A percentile compares a stretch with the other conserved stretches of the same genome.
phyloP scores from a whole-genome alignment of 164 flowering plant genomes.

The Vitis cinerea region DNA sequence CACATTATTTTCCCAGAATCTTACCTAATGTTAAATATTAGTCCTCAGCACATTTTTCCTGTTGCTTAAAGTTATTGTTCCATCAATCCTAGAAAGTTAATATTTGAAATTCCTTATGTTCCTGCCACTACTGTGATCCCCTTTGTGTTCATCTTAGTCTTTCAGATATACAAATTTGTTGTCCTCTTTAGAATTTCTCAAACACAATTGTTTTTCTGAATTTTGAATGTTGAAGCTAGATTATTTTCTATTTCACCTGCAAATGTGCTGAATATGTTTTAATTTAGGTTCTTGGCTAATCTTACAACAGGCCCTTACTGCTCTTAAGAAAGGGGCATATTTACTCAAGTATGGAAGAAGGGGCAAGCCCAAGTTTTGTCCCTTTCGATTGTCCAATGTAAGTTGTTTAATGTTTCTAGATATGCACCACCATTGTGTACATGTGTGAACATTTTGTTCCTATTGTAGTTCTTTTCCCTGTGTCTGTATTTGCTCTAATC shows the following conservation, averaged over 20 bases:
- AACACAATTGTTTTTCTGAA: not conserved
- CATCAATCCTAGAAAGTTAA: too few relatives aligned
- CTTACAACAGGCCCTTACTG: constrained; percentile 78
- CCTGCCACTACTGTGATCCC: not conserved
- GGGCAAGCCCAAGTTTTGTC: constrained; percentile 97
- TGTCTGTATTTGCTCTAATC: too few relatives aligned
- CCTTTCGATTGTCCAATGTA: constrained; percentile 91
- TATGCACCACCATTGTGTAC: not conserved
- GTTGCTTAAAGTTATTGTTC: too few relatives aligned
- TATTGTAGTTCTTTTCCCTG: too few relatives aligned
- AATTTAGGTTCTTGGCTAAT: constrained; percentile 20
- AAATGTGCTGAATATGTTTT: constrained; percentile 8
- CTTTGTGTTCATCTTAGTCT: not conserved
- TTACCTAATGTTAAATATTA: not conserved
- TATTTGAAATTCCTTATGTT: too few relatives aligned
- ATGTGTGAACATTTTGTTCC: too few relatives aligned
- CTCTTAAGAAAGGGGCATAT: constrained; percentile 90
- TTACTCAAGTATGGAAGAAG: constrained; percentile 94
- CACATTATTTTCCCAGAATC: not conserved
- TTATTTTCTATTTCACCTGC: not conserved
- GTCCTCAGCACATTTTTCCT: too few relatives aligned
- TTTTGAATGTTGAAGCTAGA: not conserved
- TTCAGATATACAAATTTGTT: not conserved
- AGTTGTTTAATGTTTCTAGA: constrained; percentile 23
- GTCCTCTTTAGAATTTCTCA: not conserved